Evolutionary conservation across 169 alveolate genomes (phyloP).

Genomic region (Plasmodium berghei): DNA sequence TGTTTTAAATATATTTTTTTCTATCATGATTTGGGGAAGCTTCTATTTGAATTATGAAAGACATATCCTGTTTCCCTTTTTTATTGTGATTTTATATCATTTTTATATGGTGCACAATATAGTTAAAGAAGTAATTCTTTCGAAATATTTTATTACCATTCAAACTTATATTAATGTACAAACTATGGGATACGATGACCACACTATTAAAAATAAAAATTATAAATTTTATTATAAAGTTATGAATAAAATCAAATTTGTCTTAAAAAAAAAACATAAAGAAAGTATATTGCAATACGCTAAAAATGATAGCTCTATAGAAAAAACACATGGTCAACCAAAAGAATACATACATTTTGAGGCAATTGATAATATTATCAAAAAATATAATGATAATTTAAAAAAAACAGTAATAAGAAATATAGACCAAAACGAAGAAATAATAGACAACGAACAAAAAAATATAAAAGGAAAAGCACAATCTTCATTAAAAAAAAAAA

Average conservation of each 20-base stretch:
- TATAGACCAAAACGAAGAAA: not conserved
- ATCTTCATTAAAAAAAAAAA: conserved; percentile 38
- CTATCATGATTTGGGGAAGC: conserved; percentile 67
- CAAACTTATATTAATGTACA: conserved; percentile 21
- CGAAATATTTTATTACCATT: conserved; percentile 24
- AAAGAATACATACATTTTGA: conserved; percentile 49
- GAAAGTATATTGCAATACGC: conserved; percentile 1
- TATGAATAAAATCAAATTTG: conserved; percentile 61
- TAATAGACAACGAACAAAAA: not conserved
- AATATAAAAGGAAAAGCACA: conserved; percentile 29
- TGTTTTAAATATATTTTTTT: conserved; percentile 41
- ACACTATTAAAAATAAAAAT: conserved; percentile 38
- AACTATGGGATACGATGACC: conserved; percentile 14
- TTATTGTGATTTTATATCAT: conserved; percentile 31
- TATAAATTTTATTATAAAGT: conserved; percentile 55
- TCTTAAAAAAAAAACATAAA: conserved; percentile 43
- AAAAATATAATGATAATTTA: conserved; percentile 59
- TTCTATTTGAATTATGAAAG: conserved; percentile 57
- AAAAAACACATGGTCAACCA: conserved; percentile 7
- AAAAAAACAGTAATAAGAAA: not conserved
- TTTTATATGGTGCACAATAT: conserved; percentile 46
- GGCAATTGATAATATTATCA: conserved; percentile 68
- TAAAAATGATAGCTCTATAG: conserved; percentile 6
- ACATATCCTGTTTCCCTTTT: conserved; percentile 34
- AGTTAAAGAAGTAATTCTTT: conserved; percentile 38